Percentiles rank a stretch among this genome's conserved stretches.
These are phyloP conservation scores for Neurospora tetrasperma DNA, from an alignment of 495 filamentous ascomycete species.

Conservation along the genomic window DNA sequence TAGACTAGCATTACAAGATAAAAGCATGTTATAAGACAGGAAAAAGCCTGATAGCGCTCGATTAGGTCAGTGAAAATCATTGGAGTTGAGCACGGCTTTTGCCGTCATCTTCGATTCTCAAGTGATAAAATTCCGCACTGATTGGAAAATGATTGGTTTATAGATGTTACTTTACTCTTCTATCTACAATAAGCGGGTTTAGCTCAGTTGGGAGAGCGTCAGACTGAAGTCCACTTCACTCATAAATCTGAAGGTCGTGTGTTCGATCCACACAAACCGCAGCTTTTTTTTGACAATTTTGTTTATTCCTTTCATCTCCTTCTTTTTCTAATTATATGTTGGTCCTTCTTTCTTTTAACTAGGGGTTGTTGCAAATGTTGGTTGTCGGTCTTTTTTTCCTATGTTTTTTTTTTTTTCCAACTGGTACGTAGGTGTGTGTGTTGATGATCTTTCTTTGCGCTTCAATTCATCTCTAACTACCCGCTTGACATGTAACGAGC, in stretches of 20 bases:
- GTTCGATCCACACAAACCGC: conserved; percentile 1
- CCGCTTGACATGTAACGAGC: not conserved
- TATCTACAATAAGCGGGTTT: no score
- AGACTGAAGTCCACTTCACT: no score
- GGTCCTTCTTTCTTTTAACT: not conserved
- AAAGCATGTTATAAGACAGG: not conserved
- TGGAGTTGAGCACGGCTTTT: not conserved
- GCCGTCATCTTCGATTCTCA: not conserved
- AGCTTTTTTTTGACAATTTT: not conserved
- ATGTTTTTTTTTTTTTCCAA: not conserved
- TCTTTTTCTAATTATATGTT: not conserved
- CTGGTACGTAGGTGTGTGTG: no score
- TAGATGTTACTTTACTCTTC: no score
- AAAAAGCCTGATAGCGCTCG: not conserved
- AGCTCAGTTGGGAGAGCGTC: no score
- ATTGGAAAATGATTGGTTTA: not conserved
- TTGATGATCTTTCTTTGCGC: no score
- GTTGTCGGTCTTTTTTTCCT: not conserved
- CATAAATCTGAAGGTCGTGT: not conserved
- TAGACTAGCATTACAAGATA: not conserved
- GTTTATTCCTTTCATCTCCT: not conserved
- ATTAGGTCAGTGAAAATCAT: not conserved
- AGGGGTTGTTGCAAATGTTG: no score
- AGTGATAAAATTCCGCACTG: not conserved
- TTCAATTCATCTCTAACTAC: not conserved